Evolutionary conservation across 805 yeast genomes (phyloP).

Genomic region (Tetrapisispora fleetii): DNA sequence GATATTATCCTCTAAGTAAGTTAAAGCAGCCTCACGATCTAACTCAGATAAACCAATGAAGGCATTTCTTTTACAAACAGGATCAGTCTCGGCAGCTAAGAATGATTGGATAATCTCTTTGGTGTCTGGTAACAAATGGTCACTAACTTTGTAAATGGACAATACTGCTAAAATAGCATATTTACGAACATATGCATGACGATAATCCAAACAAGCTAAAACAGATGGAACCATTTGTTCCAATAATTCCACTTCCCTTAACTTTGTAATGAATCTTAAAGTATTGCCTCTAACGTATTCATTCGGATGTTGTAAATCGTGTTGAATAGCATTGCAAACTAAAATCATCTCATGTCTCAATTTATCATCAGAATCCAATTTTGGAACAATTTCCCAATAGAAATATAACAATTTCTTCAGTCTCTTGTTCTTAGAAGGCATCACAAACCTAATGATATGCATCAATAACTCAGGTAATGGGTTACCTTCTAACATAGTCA

Average conservation of each 20-base stretch:
- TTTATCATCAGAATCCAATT: conserved; percentile 77
- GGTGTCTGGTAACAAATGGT: conserved; percentile 92
- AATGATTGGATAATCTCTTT: conserved; percentile 68
- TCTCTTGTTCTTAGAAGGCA: conserved; percentile 89
- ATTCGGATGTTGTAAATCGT: conserved; percentile 95
- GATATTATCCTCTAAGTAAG: conserved; percentile 65
- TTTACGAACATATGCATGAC: conserved; percentile 96
- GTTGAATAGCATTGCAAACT: conserved; percentile 95
- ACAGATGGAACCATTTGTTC: conserved; percentile 94
- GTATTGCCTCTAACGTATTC: conserved; percentile 95
- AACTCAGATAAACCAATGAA: conserved; percentile 77
- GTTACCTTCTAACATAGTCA: conserved; percentile 85
- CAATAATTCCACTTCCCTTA: conserved; percentile 84
- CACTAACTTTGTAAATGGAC: conserved; percentile 73
- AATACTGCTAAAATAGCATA: conserved; percentile 89
- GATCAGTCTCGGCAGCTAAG: conserved; percentile 74
- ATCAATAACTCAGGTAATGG: conserved; percentile 85
- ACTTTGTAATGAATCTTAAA: conserved; percentile 78
- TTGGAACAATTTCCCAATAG: conserved; percentile 97
- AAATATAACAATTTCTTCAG: conserved; percentile 86
- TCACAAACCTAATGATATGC: conserved; percentile 94
- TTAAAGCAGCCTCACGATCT: conserved; percentile 76
- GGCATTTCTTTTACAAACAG: conserved; percentile 92
- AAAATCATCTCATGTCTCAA: conserved; percentile 97
- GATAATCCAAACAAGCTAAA: conserved; percentile 82